Evolutionary conservation across 1,139 yeast species (phyloP), one percentile per base, ranked within the genome.

Genomic region (Yamadazyma blattariae): DNA sequence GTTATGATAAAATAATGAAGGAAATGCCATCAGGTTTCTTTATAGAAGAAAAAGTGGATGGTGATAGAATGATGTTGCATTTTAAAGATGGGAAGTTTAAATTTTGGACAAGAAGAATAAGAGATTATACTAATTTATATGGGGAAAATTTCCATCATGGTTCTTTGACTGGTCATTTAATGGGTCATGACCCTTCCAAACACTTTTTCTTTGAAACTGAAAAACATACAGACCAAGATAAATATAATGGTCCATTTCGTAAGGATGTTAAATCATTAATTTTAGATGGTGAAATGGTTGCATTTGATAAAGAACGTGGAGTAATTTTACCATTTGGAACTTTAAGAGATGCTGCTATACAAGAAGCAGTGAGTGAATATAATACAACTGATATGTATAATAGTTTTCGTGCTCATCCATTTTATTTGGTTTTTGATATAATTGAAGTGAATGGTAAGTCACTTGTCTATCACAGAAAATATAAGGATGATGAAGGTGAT

Each of bases 271-370:
- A 58, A 11, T 63, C 66, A 25, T 77, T 86, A 3, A 71, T 92
- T 2, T 54, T 92, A 4, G 98, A 92, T 59, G 97, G 98, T 1
- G 98, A 92, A 59, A 85, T 92, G 89, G 81, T 90, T 1, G 89
- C 95, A 0, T 89, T 79, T 75, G 96, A 90, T 54, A 75, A 75
- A 10, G 61, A 69, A 10, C 61, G 78, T 14, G 62, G 79, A 26
- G 67, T 67, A 1, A 69, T 87, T 7, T 61, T 87, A 15, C 95
- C 96, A 0, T 87, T 87, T 61, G 95, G 95, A 0, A 74, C 86
- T 0, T 70, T 90, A 27, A 83, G 85, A 50, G 70, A 84, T 6
- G 76, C 86, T 29, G 95, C 94, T 0, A 57, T 74, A 5, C 75
- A 74, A 44, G 74, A 71, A 41, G 55, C 71, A n/a, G 68, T 66